Conservation (phyloP, 306 rosid genomes). For the Echinosophora koreensis region DNA sequence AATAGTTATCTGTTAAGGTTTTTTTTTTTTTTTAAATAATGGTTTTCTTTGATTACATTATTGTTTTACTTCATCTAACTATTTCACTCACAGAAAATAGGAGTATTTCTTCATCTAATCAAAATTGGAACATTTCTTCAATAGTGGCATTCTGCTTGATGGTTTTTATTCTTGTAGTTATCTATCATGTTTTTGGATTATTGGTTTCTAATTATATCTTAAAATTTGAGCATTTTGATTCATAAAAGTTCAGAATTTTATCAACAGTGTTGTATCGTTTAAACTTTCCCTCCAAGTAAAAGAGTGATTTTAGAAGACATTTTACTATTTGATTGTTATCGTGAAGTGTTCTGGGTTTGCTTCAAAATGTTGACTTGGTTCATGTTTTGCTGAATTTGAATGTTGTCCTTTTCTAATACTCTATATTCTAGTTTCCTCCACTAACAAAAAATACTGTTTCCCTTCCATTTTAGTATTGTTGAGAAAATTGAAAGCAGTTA, state of each 20-base stretch:
- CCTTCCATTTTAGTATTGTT: background rate
- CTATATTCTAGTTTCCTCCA: background rate
- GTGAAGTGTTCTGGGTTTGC: background rate
- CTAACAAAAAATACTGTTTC: background rate
- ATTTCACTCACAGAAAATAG: background rate
- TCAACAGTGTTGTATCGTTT: background rate
- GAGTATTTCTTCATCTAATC: background rate
- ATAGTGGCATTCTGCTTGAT: background rate
- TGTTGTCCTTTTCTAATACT: background rate
- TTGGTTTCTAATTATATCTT: background rate
- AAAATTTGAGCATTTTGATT: background rate
- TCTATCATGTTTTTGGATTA: background rate
- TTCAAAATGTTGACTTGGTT: background rate
- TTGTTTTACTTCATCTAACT: background rate
- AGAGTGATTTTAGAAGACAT: background rate
- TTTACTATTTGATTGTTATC: background rate
- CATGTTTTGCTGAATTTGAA: background rate
- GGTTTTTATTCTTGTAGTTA: background rate
- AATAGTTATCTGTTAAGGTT: background rate
- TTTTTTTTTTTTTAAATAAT: background rate
- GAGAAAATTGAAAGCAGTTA: background rate
- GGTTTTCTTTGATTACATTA: background rate
- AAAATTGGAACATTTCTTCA: background rate
- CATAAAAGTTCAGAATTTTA: background rate
- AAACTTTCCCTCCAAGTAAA: background rate